These are phyloP conservation scores for Calonectria multiphialidica DNA, from an alignment of 2,329 filamentous ascomycete species.

Conservation along the genomic window DNA sequence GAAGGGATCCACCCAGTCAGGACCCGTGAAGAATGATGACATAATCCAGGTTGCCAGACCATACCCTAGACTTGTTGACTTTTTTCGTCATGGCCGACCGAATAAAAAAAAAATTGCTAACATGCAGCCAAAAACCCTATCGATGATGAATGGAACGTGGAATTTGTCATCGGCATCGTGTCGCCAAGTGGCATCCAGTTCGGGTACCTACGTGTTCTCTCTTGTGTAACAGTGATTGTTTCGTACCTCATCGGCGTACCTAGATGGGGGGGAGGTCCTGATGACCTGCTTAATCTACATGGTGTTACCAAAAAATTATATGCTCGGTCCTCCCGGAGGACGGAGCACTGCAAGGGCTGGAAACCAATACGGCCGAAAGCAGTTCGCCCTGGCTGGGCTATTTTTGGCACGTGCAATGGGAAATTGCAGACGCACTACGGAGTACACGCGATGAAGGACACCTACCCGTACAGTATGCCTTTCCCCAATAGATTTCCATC, in stretches of 20 bases:
- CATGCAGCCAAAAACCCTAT: neutral
- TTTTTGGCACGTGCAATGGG: neutral
- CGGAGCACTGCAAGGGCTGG: neutral
- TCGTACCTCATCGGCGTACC: neutral
- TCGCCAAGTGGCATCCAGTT: neutral
- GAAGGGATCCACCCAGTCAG: slow-evolving; percentile 17
- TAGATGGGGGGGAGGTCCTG: neutral
- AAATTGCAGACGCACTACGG: neutral
- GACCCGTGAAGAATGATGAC: slow-evolving; percentile 6
- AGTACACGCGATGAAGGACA: neutral
- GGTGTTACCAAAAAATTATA: neutral
- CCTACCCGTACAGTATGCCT: neutral
- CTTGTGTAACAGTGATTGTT: neutral
- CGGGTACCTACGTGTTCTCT: neutral
- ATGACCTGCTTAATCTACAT: neutral
- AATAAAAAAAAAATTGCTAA: neutral
- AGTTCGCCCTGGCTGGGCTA: neutral
- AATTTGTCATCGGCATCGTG: neutral
- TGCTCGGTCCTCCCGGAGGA: neutral
- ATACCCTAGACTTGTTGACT: slow-evolving; percentile 10
- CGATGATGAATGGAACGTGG: neutral
- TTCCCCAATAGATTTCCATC: neutral
- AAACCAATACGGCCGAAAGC: neutral
- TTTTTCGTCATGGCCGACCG: slow-evolving; percentile 9
- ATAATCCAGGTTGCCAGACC: slow-evolving; percentile 12